Conservation (phyloP, 2,329 filamentous ascomycete genomes). For the Phyllosticta citriasiana region DNA sequence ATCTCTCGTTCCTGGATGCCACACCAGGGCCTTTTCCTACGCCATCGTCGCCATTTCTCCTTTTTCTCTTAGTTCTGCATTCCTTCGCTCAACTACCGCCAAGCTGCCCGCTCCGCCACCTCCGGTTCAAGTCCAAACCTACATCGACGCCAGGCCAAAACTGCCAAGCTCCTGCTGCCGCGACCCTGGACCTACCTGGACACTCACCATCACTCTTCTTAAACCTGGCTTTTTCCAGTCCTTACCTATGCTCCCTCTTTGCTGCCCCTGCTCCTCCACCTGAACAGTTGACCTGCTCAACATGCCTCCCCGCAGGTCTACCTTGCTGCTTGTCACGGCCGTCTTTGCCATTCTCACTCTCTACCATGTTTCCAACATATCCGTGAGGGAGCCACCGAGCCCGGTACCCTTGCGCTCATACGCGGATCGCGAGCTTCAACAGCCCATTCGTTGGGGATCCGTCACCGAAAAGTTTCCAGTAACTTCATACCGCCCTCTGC, state of each 20-base stretch:
- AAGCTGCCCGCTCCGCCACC: background rate
- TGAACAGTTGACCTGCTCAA: slow-evolving; percentile 14
- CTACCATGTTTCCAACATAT: slow-evolving; percentile 18
- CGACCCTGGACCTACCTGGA: background rate
- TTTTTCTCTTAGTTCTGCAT: background rate
- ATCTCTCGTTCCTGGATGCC: background rate
- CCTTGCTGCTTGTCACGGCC: slow-evolving; percentile 19
- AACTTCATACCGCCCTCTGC: slow-evolving; percentile 22
- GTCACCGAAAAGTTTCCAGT: slow-evolving; percentile 23
- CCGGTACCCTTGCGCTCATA: slow-evolving; percentile 17
- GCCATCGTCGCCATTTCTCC: background rate
- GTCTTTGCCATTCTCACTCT: slow-evolving; percentile 22
- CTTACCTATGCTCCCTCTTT: background rate
- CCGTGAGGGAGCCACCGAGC: slow-evolving; percentile 15
- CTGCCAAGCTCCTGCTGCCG: background rate
- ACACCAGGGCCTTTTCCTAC: no score
- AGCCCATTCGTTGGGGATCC: slow-evolving; percentile 25
- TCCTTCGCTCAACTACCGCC: background rate
- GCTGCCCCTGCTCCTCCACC: background rate
- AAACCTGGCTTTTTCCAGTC: background rate
- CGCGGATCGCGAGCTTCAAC: slow-evolving; percentile 15
- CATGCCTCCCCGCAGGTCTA: slow-evolving; percentile 22
- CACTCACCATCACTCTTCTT: background rate
- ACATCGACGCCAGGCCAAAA: background rate
- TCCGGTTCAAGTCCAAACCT: background rate